A percentile compares a stretch with the other conserved stretches of the same genome.
Evolutionary conservation across 2,329 filamentous ascomycete genomes (phyloP).

Genomic region (Hypoxylon sp.): DNA sequence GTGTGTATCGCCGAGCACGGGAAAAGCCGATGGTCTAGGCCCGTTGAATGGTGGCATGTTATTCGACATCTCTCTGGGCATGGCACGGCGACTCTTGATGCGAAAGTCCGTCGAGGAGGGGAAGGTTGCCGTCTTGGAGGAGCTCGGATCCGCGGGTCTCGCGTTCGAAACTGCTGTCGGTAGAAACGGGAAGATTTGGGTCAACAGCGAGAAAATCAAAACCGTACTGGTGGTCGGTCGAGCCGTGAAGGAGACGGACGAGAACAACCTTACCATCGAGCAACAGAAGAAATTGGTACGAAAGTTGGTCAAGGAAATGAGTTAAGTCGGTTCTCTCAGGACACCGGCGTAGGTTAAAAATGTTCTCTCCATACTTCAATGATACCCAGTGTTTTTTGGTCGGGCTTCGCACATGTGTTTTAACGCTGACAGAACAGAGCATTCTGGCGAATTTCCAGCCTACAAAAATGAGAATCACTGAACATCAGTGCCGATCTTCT

Average conservation of each 20-base stretch:
- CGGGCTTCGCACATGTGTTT: not conserved
- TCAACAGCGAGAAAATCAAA: constrained; percentile 80
- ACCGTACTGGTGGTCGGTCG: constrained; percentile 82
- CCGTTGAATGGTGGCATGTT: constrained; percentile 88
- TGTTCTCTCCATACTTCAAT: constrained; percentile 35
- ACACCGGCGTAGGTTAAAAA: constrained; percentile 11
- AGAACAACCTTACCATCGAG: constrained; percentile 70
- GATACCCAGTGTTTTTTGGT: constrained; percentile 33
- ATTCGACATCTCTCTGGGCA: constrained; percentile 81
- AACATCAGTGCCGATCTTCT: too few relatives aligned
- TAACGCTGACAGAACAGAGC: not conserved
- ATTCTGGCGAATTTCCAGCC: not conserved
- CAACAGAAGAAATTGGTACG: constrained; percentile 78
- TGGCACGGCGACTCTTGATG: constrained; percentile 84
- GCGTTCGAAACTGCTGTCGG: constrained; percentile 95
- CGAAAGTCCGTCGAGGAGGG: constrained; percentile 71
- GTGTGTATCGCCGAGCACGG: constrained; percentile 87
- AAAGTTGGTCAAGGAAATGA: constrained; percentile 71
- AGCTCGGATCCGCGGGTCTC: constrained; percentile 79
- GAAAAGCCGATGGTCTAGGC: constrained; percentile 89
- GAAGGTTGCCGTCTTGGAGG: constrained; percentile 80
- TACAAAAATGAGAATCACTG: too few relatives aligned
- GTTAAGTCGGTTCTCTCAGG: constrained; percentile 52
- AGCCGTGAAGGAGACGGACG: constrained; percentile 83
- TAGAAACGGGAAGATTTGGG: constrained; percentile 92